phyloP scores from a whole-genome alignment of 2,329 filamentous ascomycete genomes.

The Mariannaea sp. region DNA sequence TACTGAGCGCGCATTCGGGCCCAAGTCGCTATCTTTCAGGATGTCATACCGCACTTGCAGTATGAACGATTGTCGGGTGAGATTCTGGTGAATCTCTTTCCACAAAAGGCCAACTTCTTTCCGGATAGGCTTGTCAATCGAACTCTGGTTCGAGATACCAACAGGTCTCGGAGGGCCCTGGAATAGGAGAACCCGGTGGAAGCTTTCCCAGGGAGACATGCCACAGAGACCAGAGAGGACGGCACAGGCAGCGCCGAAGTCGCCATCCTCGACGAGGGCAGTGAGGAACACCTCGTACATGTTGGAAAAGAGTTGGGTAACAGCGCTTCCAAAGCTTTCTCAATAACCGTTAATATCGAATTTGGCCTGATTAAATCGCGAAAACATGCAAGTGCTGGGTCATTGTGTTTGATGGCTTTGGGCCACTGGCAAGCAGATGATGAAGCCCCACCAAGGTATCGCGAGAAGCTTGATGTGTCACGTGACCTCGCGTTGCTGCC shows the following conservation, averaged over 20 bases:
- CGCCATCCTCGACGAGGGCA: constrained; percentile 54
- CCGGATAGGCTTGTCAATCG: constrained; percentile 46
- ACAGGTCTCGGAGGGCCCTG: constrained; percentile 52
- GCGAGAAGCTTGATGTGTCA: constrained; percentile 17
- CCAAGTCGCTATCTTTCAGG: constrained; percentile 53
- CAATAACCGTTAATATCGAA: no score
- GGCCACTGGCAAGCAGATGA: not conserved
- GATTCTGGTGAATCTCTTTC: constrained; percentile 59
- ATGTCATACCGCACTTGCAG: constrained; percentile 62
- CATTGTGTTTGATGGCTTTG: not conserved
- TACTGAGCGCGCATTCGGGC: constrained; percentile 38
- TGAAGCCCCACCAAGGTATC: constrained; percentile 15
- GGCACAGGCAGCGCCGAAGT: constrained; percentile 54
- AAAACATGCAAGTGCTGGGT: not conserved
- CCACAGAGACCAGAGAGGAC: constrained; percentile 63
- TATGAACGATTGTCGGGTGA: constrained; percentile 61
- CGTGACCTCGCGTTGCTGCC: constrained; percentile 41
- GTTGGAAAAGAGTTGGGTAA: not conserved
- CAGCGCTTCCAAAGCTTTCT: no score
- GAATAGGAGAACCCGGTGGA: constrained; percentile 60
- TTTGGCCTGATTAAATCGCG: no score
- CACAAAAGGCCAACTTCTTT: constrained; percentile 50
- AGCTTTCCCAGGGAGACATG: constrained; percentile 56
- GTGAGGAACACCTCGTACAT: constrained; percentile 68
- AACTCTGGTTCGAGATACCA: constrained; percentile 51